Evolutionary conservation across 2,329 filamentous ascomycete genomes (phyloP), one percentile per base, ranked within the genome.

Genomic region (Coniochaeta hoffmannii): DNA sequence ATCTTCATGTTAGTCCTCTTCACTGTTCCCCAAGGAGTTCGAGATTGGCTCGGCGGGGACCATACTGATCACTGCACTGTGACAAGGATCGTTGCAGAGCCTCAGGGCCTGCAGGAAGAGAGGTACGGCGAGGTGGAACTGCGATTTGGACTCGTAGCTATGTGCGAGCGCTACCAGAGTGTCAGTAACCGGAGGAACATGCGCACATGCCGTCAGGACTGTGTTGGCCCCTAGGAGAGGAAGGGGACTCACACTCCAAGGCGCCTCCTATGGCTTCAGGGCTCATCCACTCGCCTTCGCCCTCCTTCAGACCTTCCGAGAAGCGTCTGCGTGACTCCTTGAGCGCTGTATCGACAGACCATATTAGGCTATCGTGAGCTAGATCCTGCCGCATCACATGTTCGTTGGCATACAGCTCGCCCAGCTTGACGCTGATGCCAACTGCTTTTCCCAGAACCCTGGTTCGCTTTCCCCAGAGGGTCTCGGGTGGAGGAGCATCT

Each of bases 21-120:
- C 56, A 50, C 19, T 41, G 17, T 34, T 11, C 32, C 22, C 15
- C 15, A 55, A 36, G 36, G 36, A 46, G 38, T n/a, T 17, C 19
- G 28, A 41, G 22, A 22, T 14, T 53, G 11, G 19, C 19, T 11
- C n/a, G 30, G 61, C n/a, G 60, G 15, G 14, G 34, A 31, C 77
- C 79, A 66, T 77, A 87, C 79, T 95, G 66, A 97, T 76, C 14
- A 92, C 79, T 28, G 90, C 87, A 53, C 87, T 85, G 68, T 96
- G 91, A 68, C 92, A 97, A 30, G 77, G 79, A 26, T 74, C 73
- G 22, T 71, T 83, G 78, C 67, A 86, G 49, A 94, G 72, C 17
- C 85, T 80, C 32, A 96, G 76, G 6, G 92, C 90, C 65, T 95
- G 90, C 63, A 97, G 83, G 68, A 92, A 96, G 30, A 97, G 77